Conservation (phyloP, 2,329 filamentous ascomycete species). For the Macroventuria anomochaeta region DNA sequence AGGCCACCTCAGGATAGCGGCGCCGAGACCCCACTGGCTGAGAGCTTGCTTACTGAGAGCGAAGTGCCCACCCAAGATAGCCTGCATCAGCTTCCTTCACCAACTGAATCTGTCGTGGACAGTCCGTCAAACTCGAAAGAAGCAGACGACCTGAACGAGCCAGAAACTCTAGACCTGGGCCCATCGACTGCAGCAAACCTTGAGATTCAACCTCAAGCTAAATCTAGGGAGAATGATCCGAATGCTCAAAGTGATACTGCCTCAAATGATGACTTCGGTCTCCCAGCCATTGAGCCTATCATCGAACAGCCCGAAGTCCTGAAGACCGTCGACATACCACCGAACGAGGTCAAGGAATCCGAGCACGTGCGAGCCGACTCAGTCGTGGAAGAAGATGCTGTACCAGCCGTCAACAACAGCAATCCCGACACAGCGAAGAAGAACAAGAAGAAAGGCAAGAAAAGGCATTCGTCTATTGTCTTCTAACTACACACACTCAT, state of each 20-base stretch:
- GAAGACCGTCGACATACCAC: neutral
- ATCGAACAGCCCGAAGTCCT: neutral
- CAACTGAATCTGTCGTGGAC: conserved; percentile 2
- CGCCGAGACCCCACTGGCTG: conserved; percentile 3
- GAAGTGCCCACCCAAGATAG: conserved; percentile 3
- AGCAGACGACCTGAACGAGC: neutral
- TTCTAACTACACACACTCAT: no score
- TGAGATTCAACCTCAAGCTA: neutral
- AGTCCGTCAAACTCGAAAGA: neutral
- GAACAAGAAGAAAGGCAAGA: no score
- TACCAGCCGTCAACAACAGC: no score
- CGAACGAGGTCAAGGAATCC: neutral
- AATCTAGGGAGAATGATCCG: neutral
- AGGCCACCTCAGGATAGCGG: neutral
- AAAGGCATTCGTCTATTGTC: no score
- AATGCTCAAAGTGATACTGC: neutral
- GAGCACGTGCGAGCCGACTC: conserved; percentile 5
- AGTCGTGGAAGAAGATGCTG: neutral
- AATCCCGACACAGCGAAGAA: no score
- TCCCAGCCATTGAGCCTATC: conserved; percentile 7
- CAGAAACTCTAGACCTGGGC: neutral
- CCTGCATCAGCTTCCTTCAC: conserved; percentile 5
- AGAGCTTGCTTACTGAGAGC: conserved; percentile 10
- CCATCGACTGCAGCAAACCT: neutral
- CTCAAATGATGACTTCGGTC: conserved; percentile 1